These are phyloP conservation scores for Sugiyamaella paludigena DNA, from an alignment of 1,139 yeast genomes.

Conservation along the genomic window DNA sequence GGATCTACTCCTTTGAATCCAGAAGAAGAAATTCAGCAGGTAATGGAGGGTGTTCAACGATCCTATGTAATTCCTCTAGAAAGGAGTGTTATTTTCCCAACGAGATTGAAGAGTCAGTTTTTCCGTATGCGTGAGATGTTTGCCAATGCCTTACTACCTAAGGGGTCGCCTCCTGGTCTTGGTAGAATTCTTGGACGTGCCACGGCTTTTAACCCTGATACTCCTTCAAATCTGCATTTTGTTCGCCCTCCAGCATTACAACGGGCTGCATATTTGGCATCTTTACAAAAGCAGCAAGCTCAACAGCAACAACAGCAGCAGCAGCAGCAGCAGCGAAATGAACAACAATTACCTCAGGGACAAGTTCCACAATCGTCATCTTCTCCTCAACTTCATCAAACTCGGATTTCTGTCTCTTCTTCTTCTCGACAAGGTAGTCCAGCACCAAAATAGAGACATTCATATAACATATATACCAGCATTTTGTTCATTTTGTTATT, in stretches of 20 bases:
- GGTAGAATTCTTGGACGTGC: slow-evolving; percentile 39
- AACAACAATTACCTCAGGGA: not conserved
- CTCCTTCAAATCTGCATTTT: slow-evolving; percentile 31
- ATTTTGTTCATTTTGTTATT: slow-evolving; percentile 6
- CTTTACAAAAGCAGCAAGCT: slow-evolving; percentile 26
- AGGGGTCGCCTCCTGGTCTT: slow-evolving; percentile 25
- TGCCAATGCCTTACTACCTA: slow-evolving; percentile 37
- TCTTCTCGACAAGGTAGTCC: slow-evolving; percentile 3
- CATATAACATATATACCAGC: no score
- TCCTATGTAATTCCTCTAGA: slow-evolving; percentile 83
- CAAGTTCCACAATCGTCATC: not conserved
- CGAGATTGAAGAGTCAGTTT: slow-evolving; percentile 66
- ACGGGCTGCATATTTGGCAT: slow-evolving; percentile 26
- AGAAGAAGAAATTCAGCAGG: slow-evolving; percentile 92
- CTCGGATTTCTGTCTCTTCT: not conserved
- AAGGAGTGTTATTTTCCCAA: slow-evolving; percentile 66
- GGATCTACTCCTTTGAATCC: slow-evolving; percentile 46
- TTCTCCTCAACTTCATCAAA: not conserved
- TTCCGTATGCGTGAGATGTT: slow-evolving; percentile 65
- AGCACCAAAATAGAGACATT: not conserved
- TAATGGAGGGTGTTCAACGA: slow-evolving; percentile 83
- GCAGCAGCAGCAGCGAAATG: slow-evolving; percentile 15
- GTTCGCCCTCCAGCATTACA: slow-evolving; percentile 40
- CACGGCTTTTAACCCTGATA: slow-evolving; percentile 35
- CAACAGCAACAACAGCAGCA: slow-evolving; percentile 21